These are phyloP conservation scores for Epichloe typhina DNA, from an alignment of 2,329 filamentous ascomycete species.

Conservation along the genomic window DNA sequence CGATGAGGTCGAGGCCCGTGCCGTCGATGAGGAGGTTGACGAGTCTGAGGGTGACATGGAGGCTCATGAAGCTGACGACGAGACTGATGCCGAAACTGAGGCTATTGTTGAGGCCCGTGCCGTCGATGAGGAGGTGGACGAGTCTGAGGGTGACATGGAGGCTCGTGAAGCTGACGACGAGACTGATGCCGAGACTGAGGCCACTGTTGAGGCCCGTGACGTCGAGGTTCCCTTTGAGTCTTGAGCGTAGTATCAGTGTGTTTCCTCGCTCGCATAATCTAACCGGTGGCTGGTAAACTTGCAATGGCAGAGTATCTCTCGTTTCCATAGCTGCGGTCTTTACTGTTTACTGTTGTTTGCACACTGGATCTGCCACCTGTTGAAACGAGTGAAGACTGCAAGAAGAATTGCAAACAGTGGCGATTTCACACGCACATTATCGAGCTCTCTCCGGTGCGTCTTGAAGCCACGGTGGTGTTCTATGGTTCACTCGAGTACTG, in stretches of 20 bases:
- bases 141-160: background rate
- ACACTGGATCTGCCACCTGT: too few species aligned
- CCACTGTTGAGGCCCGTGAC: background rate
- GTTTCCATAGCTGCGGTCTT: background rate
- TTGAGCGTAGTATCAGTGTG: background rate
- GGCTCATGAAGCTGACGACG: background rate
- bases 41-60: background rate
- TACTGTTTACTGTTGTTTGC: too few species aligned
- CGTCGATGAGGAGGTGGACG: background rate
- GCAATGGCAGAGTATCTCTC: background rate
- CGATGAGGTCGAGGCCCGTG: background rate
- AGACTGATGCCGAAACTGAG: background rate
- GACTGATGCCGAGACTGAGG: background rate
- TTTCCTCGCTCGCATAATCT: background rate
- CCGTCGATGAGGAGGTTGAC: background rate
- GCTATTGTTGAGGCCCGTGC: background rate
- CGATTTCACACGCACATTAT: too few species aligned
- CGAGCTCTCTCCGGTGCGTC: too few species aligned
- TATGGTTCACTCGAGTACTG: too few species aligned
- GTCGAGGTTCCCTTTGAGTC: background rate
- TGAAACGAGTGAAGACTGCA: too few species aligned
- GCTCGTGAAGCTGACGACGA: background rate
- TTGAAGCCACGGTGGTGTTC: too few species aligned
- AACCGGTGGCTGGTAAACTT: background rate
- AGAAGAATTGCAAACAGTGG: too few species aligned